These are phyloP conservation scores for Solanum habrochaites DNA, from an alignment of 257 asterid genomes.

Conservation along the genomic window DNA sequence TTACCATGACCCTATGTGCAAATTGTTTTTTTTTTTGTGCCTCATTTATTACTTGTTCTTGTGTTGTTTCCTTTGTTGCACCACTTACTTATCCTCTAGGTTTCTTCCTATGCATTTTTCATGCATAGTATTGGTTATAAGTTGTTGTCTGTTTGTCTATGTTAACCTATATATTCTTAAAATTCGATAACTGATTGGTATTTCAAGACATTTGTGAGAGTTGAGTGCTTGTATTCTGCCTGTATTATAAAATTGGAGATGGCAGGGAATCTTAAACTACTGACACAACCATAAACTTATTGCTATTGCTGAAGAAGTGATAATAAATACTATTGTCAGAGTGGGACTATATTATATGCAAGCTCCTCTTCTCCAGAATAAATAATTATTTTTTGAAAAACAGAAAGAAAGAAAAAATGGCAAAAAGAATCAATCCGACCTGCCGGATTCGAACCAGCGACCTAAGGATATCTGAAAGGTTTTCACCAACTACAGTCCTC, in stretches of 20 bases:
- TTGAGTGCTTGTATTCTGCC: background rate
- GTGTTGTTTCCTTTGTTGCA: background rate
- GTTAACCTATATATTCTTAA: background rate
- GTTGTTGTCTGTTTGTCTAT: background rate
- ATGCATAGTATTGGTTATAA: background rate
- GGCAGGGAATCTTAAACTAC: background rate
- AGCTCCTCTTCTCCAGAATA: background rate
- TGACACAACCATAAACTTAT: background rate
- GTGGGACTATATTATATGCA: background rate
- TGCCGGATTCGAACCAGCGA: constrained; percentile 45
- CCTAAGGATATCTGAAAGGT: constrained; percentile 10
- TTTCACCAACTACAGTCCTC: background rate
- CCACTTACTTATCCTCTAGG: background rate
- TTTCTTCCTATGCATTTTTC: background rate
- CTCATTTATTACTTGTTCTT: background rate
- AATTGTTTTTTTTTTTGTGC: no score
- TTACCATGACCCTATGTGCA: background rate
- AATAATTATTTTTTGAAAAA: background rate
- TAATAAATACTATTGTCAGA: background rate
- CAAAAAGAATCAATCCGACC: constrained; percentile 14
- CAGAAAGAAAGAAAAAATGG: background rate
- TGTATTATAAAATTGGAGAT: background rate
- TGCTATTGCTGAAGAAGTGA: background rate
- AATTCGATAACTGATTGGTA: background rate
- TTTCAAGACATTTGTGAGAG: background rate